Conservation (phyloP, 2,329 filamentous ascomycete species). For the Albophoma yamanashiensis region DNA sequence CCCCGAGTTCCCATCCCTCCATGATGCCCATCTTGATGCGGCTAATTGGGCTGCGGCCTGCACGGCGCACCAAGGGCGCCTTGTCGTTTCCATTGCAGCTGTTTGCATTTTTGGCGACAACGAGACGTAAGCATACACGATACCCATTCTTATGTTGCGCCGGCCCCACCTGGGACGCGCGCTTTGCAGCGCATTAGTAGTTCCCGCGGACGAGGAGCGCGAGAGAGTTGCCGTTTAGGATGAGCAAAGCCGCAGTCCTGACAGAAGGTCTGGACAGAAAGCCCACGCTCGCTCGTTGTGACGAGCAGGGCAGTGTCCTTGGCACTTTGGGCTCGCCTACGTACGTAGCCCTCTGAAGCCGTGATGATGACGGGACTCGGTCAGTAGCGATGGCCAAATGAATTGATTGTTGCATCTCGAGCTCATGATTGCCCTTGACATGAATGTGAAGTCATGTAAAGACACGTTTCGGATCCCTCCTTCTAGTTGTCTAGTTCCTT, state of each 20-base stretch:
- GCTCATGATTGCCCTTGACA: not conserved
- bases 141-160: conserved; percentile 1
- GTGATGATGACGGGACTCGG: not conserved
- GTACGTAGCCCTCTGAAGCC: conserved; percentile 1
- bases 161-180: not conserved
- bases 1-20: not conserved
- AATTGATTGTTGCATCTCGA: not conserved
- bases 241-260: not conserved
- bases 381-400: not conserved
- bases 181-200: not conserved
- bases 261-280: not conserved
- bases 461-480: not conserved
- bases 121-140: conserved; percentile 3
- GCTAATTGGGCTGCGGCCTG: not conserved
- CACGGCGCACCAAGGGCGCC: not conserved
- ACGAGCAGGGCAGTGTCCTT: not conserved
- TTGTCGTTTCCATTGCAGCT: not conserved
- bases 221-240: not conserved
- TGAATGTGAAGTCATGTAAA: not conserved
- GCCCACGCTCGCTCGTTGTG: not conserved
- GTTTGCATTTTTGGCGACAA: conserved; percentile 1
- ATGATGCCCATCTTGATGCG: not conserved
- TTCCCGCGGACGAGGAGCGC: not conserved
- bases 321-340: not conserved
- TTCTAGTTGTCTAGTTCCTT: not conserved